phyloP scores from a whole-genome alignment of 257 asterid species.

The Solanum tarapatanum region DNA sequence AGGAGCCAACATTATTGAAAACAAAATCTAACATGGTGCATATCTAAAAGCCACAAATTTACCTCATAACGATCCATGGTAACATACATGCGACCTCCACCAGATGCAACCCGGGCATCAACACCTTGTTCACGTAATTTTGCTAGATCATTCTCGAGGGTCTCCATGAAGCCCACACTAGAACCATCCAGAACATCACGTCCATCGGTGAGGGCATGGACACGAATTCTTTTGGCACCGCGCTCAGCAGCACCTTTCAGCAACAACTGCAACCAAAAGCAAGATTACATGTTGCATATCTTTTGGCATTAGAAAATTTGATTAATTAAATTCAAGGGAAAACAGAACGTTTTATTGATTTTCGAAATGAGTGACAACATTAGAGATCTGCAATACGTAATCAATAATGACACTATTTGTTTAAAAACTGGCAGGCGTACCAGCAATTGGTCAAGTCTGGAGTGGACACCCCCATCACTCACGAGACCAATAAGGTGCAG shows the following conservation, averaged over 20 bases:
- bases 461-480: constrained; percentile 97
- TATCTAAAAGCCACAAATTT: background rate
- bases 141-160: constrained; percentile 66
- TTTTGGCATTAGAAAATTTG: background rate
- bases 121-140: constrained; percentile 64
- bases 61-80: constrained; percentile 98
- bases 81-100: constrained; percentile 97
- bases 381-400: background rate
- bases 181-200: constrained; percentile 97
- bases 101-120: constrained; percentile 90
- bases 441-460: constrained; percentile 78
- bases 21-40: background rate
- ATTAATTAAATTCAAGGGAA: background rate
- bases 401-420: background rate
- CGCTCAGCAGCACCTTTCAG: constrained; percentile 75
- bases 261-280: constrained; percentile 44
- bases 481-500: constrained; percentile 79
- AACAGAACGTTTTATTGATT: background rate
- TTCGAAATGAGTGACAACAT: background rate
- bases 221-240: constrained; percentile 90
- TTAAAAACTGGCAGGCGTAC: constrained; percentile 14
- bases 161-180: constrained; percentile 77
- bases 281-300: constrained; percentile 2
- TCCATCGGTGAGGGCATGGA: constrained; percentile 86
- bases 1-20: background rate